Evolutionary conservation across 2,329 filamentous ascomycete genomes (phyloP).

Genomic region (Cylindrodendrum hubeiense): DNA sequence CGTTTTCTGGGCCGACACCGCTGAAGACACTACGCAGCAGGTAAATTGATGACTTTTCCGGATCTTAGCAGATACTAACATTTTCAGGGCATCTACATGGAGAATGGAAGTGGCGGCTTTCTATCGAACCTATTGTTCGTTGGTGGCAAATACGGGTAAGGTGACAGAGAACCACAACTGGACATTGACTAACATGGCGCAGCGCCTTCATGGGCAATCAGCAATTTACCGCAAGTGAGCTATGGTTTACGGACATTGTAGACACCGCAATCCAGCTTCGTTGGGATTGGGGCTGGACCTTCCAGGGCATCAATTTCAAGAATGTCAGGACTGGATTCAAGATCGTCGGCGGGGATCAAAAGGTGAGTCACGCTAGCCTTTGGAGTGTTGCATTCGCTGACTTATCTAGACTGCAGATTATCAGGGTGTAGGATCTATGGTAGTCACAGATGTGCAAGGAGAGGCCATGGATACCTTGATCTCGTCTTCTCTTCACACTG

Average conservation of each 20-base stretch:
- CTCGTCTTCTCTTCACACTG: background rate
- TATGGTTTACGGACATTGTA: constrained; percentile 72
- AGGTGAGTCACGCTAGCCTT: too few species aligned
- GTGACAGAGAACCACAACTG: too few species aligned
- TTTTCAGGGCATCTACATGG: constrained; percentile 40
- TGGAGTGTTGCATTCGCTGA: too few species aligned
- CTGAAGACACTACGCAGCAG: background rate
- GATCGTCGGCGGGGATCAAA: too few species aligned
- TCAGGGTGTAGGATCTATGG: background rate
- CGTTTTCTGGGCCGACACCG: constrained; percentile 53
- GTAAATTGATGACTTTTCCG: too few species aligned
- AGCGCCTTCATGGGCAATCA: constrained; percentile 63
- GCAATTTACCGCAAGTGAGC: constrained; percentile 73
- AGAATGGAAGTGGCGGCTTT: constrained; percentile 55
- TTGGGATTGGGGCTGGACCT: constrained; percentile 84
- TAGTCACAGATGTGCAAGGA: background rate
- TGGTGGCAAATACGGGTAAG: constrained; percentile 58
- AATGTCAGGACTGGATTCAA: too few species aligned
- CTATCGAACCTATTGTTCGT: constrained; percentile 72
- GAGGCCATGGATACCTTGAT: background rate
- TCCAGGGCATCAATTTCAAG: constrained; percentile 62
- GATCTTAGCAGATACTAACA: too few species aligned
- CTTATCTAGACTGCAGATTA: too few species aligned
- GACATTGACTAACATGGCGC: constrained; percentile 24
- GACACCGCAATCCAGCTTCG: constrained; percentile 76